Conservation (phyloP, 1,139 yeast species). For the Nakaseomyces nivariensis region DNA sequence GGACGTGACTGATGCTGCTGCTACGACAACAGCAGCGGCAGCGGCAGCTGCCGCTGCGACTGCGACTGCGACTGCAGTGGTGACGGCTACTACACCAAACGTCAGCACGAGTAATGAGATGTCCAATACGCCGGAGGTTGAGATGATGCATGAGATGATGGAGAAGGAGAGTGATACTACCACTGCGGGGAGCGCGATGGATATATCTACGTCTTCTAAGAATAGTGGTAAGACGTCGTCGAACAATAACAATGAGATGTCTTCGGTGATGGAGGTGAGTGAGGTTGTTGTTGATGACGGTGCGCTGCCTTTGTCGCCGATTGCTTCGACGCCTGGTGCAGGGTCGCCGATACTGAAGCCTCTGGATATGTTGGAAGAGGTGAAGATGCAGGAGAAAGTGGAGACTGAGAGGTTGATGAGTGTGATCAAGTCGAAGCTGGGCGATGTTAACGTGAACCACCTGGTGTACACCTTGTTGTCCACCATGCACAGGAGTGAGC, state of each 20-base stretch:
- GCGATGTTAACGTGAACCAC: slow-evolving; percentile 7
- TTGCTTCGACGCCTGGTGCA: slow-evolving; percentile 21
- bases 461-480: slow-evolving; percentile 57
- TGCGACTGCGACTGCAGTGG: not conserved
- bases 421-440: not conserved
- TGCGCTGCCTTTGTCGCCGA: slow-evolving; percentile 23
- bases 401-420: slow-evolving; percentile 4
- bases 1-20: not conserved
- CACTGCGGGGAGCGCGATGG: not conserved
- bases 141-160: not conserved
- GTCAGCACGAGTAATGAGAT: not conserved
- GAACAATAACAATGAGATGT: not conserved
- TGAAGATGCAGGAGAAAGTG: slow-evolving; percentile 3
- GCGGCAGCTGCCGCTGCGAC: not conserved
- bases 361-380: slow-evolving; percentile 4
- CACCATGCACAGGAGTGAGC: slow-evolving; percentile 52
- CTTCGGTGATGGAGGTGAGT: not conserved
- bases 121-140: not conserved
- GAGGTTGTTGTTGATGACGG: slow-evolving; percentile 11
- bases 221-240: not conserved
- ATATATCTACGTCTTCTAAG: not conserved
- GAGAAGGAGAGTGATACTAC: no score
- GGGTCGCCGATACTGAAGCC: slow-evolving; percentile 8
- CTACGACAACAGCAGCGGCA: not conserved
- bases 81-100: not conserved